phyloP scores from a whole-genome alignment of 129 eudicot species.

The Glebionis coronaria region DNA sequence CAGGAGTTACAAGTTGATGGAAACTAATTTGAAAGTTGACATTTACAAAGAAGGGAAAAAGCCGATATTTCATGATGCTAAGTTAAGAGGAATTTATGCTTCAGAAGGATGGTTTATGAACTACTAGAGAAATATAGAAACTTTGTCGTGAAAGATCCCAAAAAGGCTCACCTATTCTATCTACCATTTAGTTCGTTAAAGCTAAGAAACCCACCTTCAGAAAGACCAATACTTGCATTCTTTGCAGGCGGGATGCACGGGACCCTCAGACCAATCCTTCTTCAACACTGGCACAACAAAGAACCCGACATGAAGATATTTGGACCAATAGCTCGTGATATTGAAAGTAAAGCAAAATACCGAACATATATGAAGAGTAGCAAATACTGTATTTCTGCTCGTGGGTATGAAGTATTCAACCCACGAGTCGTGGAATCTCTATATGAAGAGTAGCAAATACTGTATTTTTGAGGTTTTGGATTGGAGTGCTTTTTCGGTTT shows the following conservation, averaged over 20 bases:
- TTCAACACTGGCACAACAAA: constrained; percentile 56
- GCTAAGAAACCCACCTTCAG: constrained; percentile 51
- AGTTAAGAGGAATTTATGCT: too few relatives aligned
- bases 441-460: too few relatives aligned
- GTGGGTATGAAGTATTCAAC: constrained; percentile 65
- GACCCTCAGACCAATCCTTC: constrained; percentile 58
- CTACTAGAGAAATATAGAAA: too few relatives aligned
- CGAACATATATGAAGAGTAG: constrained; percentile 73
- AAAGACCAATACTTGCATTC: constrained; percentile 63
- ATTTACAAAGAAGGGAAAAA: constrained; percentile 76
- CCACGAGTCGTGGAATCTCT: constrained; percentile 78
- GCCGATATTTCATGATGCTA: too few relatives aligned
- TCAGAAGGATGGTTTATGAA: too few relatives aligned
- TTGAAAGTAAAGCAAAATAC: constrained; percentile 54
- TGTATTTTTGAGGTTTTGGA: constrained; percentile 65
- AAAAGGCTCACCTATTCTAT: too few relatives aligned
- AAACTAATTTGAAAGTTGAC: constrained; percentile 53
- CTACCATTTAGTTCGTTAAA: constrained; percentile 69
- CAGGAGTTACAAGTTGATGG: too few relatives aligned
- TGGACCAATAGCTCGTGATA: constrained; percentile 64
- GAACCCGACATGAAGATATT: constrained; percentile 62
- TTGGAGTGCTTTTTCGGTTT: constrained; percentile 68
- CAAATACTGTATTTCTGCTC: constrained; percentile 76
- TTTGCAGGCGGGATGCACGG: constrained; percentile 85
- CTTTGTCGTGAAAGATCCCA: too few relatives aligned